Conservation (phyloP, 2,329 filamentous ascomycete genomes). For the Colletotrichum tropicale region DNA sequence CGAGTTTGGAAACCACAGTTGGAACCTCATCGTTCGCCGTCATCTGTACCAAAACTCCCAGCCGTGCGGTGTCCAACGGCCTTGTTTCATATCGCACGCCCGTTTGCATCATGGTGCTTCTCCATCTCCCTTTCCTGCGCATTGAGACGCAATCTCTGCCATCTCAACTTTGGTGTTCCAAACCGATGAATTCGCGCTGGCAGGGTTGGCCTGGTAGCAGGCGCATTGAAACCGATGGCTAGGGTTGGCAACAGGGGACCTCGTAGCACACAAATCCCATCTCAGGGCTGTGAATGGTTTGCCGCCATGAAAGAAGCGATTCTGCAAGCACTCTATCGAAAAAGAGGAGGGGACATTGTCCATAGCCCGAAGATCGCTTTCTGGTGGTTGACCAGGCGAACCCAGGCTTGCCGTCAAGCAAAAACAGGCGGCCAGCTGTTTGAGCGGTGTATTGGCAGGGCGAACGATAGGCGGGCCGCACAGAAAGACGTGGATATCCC, state of each 20-base stretch:
- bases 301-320: not conserved
- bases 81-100: constrained; percentile 14
- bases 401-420: not conserved
- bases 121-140: not conserved
- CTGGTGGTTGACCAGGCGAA: not conserved
- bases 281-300: not conserved
- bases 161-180: constrained; percentile 14
- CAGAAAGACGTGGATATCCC: not conserved
- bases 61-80: constrained; percentile 7
- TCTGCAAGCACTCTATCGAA: not conserved
- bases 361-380: not conserved
- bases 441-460: constrained; percentile 13
- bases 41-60: not conserved
- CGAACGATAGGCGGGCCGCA: not conserved
- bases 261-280: not conserved
- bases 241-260: not conserved
- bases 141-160: constrained; percentile 19
- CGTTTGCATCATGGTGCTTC: constrained; percentile 1
- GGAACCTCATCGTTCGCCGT: not conserved
- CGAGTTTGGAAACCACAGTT: not conserved
- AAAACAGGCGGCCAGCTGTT: not conserved
- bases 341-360: not conserved
- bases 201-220: not conserved
- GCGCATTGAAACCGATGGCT: not conserved
- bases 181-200: not conserved